Percentiles rank a stretch among this genome's conserved stretches.
These are phyloP conservation scores for Claviceps sp. DNA, from an alignment of 2,329 filamentous ascomycete genomes.

Conservation along the genomic window DNA sequence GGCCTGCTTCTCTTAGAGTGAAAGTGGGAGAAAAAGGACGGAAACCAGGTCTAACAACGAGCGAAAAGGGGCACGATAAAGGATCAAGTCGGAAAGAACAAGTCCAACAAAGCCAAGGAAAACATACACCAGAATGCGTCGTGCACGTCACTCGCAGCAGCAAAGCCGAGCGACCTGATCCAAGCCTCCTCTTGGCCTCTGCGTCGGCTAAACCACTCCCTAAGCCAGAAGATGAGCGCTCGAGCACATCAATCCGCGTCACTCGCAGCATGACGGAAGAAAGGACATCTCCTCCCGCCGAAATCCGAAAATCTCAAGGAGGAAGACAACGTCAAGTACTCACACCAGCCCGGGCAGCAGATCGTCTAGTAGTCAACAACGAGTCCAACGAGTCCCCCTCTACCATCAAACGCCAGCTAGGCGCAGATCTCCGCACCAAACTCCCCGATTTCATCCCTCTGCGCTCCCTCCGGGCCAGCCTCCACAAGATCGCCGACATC, in stretches of 20 bases:
- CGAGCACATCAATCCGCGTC: not conserved
- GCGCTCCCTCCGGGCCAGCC: slow-evolving; percentile 34
- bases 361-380: slow-evolving; percentile 13
- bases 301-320: slow-evolving; percentile 2
- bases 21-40: not conserved
- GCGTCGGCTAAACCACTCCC: slow-evolving; percentile 3
- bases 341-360: not conserved
- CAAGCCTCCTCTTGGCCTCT: slow-evolving; percentile 15
- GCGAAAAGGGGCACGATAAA: not conserved
- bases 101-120: not conserved
- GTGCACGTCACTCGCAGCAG: slow-evolving; percentile 17
- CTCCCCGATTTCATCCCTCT: slow-evolving; percentile 41
- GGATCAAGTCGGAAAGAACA: not conserved
- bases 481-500: slow-evolving; percentile 37
- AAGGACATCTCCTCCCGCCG: not conserved
- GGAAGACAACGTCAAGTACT: not conserved
- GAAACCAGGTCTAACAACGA: not conserved
- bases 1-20: not conserved
- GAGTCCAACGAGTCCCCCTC: slow-evolving; percentile 16
- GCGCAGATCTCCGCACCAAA: slow-evolving; percentile 31
- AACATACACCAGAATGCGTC: not conserved
- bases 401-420: slow-evolving; percentile 31
- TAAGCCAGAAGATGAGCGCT: slow-evolving; percentile 1
- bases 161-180: slow-evolving; percentile 12
- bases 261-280: slow-evolving; percentile 13